Evolutionary conservation across 1,284 basidiomycete species (phyloP).

Genomic region (Cutaneotrichosporon dermatis): DNA sequence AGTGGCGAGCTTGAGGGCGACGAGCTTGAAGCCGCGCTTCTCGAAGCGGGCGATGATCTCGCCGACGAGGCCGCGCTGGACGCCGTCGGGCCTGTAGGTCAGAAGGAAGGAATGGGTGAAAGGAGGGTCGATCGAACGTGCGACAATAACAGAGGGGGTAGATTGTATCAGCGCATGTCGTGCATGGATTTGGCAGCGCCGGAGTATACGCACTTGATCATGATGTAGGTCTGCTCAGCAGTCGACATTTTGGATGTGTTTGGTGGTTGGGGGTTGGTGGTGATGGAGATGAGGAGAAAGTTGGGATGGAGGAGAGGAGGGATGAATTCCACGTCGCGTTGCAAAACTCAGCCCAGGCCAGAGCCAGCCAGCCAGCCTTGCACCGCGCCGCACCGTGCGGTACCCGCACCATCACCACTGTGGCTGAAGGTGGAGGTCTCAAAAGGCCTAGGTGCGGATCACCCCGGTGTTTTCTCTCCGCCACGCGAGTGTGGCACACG

Average conservation of each 20-base stretch:
- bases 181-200: too few relatives aligned
- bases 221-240: constrained; percentile 54
- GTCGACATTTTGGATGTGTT: constrained; percentile 46
- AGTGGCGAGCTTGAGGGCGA: constrained; percentile 79
- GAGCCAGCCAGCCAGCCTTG: too few relatives aligned
- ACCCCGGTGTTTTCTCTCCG: neutral
- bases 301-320: neutral
- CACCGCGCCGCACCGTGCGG: too few relatives aligned
- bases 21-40: constrained; percentile 82
- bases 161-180: neutral
- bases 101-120: too few relatives aligned
- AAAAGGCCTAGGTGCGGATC: neutral
- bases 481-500: neutral
- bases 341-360: too few relatives aligned
- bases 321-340: too few relatives aligned
- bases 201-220: constrained; percentile 50
- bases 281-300: neutral
- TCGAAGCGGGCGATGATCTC: constrained; percentile 91
- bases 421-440: too few relatives aligned
- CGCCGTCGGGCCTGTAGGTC: constrained; percentile 77
- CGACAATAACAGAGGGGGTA: neutral
- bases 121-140: neutral
- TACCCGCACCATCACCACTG: too few relatives aligned
- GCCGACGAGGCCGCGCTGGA: constrained; percentile 90
- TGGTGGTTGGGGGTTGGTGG: neutral